Evolutionary conservation across 768 basidiomycete genomes (phyloP), one percentile per base, ranked within the genome.

Genomic region (Lactifluus hygrophoroides): DNA sequence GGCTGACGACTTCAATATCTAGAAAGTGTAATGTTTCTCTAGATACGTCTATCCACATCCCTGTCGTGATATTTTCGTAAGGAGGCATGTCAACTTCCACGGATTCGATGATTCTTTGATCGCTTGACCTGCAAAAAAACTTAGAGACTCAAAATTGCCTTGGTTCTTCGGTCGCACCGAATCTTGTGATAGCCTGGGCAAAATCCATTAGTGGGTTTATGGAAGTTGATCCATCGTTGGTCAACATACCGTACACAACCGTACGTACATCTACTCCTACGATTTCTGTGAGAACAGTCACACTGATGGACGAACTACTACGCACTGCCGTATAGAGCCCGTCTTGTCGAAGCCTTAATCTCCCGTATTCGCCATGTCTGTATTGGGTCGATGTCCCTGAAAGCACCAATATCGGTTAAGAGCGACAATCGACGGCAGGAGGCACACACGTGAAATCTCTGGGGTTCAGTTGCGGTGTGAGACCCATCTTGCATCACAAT

Each of bases 1-100:
- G 77, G 58, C 84, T 80, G 42, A 90, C 77, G 5, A 71, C 73
- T 62, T 84, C 82, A 11, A 63, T 60, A 13, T 71, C 70, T 68
- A 92, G 74, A n/a, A 84, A 66, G 6, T 75, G 67, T 47, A 91
- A 69, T 21, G 80, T 73, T 0, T 68, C 34, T 25, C 72, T 73
- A 0, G 88, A 85, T 1, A 93, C 73, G 65, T 94, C 88, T 25
- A 94, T 73, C 91, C 91, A 94, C 58, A 83, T 72, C 0, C 92
- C 91, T 1, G 79, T 83, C 1, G 86, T 81, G 56, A 84, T 80
- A 23, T 83, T 82, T 61, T 85, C 79, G 79, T 85, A 94, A 3
- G 88, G 79, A 0, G 86, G 86, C 4, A 84, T 89, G 42, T 90
- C 82, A 32, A 94, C 71, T 62, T 90, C 83, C 14, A 94, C 86